Conservation (phyloP, 2,329 filamentous ascomycete species). For the Piedraia hortae region DNA sequence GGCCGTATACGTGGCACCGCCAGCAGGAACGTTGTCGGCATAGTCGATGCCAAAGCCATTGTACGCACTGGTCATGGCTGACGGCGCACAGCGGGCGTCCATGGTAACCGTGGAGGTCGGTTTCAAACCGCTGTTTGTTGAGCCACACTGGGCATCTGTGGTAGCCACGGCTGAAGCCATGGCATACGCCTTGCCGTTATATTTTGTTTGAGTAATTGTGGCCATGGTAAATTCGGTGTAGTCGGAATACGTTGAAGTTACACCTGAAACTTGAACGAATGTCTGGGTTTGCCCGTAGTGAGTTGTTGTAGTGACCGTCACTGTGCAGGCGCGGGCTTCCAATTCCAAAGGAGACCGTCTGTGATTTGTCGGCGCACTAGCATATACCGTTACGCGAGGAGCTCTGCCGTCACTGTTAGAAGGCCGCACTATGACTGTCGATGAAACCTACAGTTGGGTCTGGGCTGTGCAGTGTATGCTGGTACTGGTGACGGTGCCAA, state of each 20-base stretch:
- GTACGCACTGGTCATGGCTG: conserved; percentile 8
- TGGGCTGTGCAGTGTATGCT: conserved; percentile 5
- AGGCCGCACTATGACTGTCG: conserved; percentile 2
- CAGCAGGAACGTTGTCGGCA: conserved; percentile 5
- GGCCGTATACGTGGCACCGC: conserved; percentile 8
- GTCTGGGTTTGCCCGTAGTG: conserved; percentile 9
- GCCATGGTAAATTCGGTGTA: conserved; percentile 9
- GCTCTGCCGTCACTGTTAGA: conserved; percentile 7
- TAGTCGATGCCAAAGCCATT: conserved; percentile 9
- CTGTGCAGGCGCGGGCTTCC: conserved; percentile 7
- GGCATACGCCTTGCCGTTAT: conserved; percentile 8
- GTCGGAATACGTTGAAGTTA: conserved; percentile 8
- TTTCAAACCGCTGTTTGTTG: conserved; percentile 4
- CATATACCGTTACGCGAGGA: conserved; percentile 2
- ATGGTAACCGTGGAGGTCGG: conserved; percentile 7
- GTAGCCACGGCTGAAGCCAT: conserved; percentile 8
- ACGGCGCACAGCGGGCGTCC: conserved; percentile 10
- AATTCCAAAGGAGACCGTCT: conserved; percentile 5
- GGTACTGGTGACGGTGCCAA: conserved; percentile 8
- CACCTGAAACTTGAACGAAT: conserved; percentile 4
- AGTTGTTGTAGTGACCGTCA: conserved; percentile 8
- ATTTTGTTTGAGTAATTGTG: conserved; percentile 9
- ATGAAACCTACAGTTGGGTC: conserved; percentile 1
- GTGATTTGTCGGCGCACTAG: conserved; percentile 1
- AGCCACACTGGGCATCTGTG: conserved; percentile 4